These are phyloP conservation scores for Paecilomyces fulvus DNA, from an alignment of 2,329 filamentous ascomycete species.

Conservation along the genomic window DNA sequence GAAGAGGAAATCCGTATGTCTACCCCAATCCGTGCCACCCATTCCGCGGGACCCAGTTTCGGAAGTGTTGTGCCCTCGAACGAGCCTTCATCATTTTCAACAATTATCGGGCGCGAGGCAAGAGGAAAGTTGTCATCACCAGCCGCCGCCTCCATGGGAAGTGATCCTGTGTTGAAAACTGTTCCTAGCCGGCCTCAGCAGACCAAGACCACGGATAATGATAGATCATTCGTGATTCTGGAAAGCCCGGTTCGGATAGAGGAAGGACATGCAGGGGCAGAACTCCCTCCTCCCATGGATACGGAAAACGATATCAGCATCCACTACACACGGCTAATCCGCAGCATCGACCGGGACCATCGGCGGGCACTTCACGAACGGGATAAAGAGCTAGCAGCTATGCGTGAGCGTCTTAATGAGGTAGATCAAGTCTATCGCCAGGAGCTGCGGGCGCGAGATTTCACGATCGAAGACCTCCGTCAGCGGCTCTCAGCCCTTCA, in stretches of 20 bases:
- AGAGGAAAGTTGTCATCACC: constrained; percentile 8
- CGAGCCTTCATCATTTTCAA: not conserved
- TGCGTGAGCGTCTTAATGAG: constrained; percentile 20
- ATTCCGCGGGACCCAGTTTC: constrained; percentile 10
- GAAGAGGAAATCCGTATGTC: not conserved
- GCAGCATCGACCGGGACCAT: constrained; percentile 21
- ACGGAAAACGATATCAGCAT: constrained; percentile 20
- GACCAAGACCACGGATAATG: not conserved
- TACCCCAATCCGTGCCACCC: not conserved
- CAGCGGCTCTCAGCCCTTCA: constrained; percentile 13
- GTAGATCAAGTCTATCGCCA: constrained; percentile 22
- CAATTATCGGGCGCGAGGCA: constrained; percentile 1
- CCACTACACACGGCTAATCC: constrained; percentile 21
- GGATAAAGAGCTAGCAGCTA: constrained; percentile 18
- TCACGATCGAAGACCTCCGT: constrained; percentile 19
- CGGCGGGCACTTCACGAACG: constrained; percentile 18
- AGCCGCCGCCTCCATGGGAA: not conserved
- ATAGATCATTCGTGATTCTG: constrained; percentile 3
- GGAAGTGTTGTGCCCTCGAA: not conserved
- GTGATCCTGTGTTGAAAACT: not conserved
- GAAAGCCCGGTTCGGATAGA: constrained; percentile 9
- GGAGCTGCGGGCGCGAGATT: constrained; percentile 20
- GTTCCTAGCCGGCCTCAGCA: not conserved
- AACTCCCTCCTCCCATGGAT: constrained; percentile 19
- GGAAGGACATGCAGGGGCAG: constrained; percentile 10